phyloP scores from a whole-genome alignment of 176 grass and related monocot genomes.

The Zea luxurians region DNA sequence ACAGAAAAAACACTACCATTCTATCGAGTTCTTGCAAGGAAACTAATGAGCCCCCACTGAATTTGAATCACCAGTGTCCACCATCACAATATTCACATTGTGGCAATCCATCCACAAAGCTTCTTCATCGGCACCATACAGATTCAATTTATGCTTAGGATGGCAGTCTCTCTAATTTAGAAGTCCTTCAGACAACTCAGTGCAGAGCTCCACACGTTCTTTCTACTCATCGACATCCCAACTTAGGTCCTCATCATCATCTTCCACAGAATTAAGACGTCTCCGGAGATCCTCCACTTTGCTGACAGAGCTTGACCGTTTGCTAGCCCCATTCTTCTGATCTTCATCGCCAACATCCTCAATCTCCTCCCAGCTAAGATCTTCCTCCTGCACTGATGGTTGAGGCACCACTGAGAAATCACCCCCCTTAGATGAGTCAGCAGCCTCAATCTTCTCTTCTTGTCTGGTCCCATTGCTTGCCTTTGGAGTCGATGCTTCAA shows the following conservation, averaged over 20 bases:
- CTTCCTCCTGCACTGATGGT: constrained; percentile 62
- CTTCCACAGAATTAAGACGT: constrained; percentile 54
- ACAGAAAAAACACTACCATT: constrained; percentile 36
- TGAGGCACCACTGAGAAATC: constrained; percentile 62
- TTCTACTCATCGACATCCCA: constrained; percentile 86
- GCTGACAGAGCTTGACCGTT: constrained; percentile 38
- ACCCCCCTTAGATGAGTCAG: constrained; percentile 43
- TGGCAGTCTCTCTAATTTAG: constrained; percentile 10
- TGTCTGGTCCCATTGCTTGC: constrained; percentile 23
- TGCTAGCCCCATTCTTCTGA: constrained; percentile 56
- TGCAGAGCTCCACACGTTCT: not conserved
- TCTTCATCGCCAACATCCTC: constrained; percentile 64
- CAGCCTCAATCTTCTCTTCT: constrained; percentile 42
- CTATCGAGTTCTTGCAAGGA: constrained; percentile 12
- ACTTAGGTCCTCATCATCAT: constrained; percentile 72
- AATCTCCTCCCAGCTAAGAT: constrained; percentile 85
- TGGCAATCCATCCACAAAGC: not conserved
- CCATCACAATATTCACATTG: constrained; percentile 44
- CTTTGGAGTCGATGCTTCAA: constrained; percentile 47
- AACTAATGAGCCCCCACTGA: constrained; percentile 10
- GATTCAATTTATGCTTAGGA: constrained; percentile 26
- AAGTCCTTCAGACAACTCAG: constrained; percentile 7
- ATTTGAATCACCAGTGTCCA: constrained; percentile 35
- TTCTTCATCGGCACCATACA: constrained; percentile 7
- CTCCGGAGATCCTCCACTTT: constrained; percentile 67